phyloP scores from a whole-genome alignment of 208 protist genomes.

The Acanthamoeba royreba region DNA sequence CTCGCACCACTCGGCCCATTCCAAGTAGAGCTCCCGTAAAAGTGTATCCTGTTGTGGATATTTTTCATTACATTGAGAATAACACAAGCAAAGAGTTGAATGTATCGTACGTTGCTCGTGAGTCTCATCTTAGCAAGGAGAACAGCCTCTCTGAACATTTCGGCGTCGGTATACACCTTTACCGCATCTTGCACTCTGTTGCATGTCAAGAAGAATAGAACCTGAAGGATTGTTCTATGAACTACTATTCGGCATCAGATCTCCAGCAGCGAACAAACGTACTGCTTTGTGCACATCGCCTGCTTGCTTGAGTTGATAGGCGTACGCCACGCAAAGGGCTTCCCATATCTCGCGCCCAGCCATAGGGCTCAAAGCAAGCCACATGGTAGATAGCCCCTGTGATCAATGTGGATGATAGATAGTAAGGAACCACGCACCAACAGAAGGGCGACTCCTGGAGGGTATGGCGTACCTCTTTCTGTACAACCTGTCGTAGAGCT shows the following conservation, averaged over 20 bases:
- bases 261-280: background rate
- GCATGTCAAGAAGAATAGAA: conserved; percentile 1
- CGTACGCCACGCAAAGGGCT: background rate
- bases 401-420: background rate
- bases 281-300: conserved; percentile 19
- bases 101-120: background rate
- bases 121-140: conserved; percentile 1
- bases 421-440: no score
- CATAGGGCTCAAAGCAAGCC: background rate
- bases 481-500: background rate
- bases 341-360: conserved; percentile 2
- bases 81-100: background rate
- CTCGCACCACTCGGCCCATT: conserved; percentile 29
- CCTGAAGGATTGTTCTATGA: background rate
- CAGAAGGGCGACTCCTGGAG: no score
- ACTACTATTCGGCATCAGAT: background rate
- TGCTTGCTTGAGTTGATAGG: background rate
- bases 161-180: background rate
- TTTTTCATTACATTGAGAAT: background rate
- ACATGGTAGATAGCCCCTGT: background rate
- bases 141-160: conserved; percentile 12
- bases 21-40: background rate
- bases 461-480: background rate
- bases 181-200: background rate
- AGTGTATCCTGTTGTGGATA: background rate